These are phyloP conservation scores for Phytophthora aleatoria DNA, from an alignment of 352 stramenopile species.

Conservation along the genomic window DNA sequence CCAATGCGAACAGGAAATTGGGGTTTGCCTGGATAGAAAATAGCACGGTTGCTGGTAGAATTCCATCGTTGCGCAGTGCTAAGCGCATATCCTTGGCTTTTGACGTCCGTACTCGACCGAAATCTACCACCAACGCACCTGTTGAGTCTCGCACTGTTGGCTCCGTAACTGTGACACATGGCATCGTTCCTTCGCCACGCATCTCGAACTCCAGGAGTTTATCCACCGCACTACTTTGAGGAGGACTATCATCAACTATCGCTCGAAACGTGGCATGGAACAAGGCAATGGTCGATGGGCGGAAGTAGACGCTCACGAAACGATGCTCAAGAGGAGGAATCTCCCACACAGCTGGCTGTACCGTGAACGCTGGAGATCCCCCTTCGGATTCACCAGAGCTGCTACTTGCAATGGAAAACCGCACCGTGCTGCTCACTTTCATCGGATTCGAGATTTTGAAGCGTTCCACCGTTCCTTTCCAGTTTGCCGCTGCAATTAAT, in stretches of 20 bases:
- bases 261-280: slow-evolving; percentile 87
- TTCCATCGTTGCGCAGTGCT: slow-evolving; percentile 90
- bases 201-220: slow-evolving; percentile 89
- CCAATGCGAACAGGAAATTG: slow-evolving; percentile 75
- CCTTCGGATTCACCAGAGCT: slow-evolving; percentile 24
- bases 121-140: slow-evolving; percentile 78
- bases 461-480: slow-evolving; percentile 86
- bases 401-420: slow-evolving; percentile 73
- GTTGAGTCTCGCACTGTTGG: slow-evolving; percentile 66
- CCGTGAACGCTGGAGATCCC: slow-evolving; percentile 67
- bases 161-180: slow-evolving; percentile 90
- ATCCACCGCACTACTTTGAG: slow-evolving; percentile 29
- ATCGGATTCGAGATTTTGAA: slow-evolving; percentile 96
- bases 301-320: slow-evolving; percentile 95
- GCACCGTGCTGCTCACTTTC: slow-evolving; percentile 91
- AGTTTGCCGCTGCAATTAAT: slow-evolving; percentile 65
- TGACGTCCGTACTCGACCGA: slow-evolving; percentile 74
- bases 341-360: slow-evolving; percentile 91
- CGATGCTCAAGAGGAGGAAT: slow-evolving; percentile 94
- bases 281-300: slow-evolving; percentile 82
- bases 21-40: slow-evolving; percentile 86
- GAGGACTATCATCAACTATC: slow-evolving; percentile 78
- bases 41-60: slow-evolving; percentile 90
- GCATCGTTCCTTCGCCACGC: slow-evolving; percentile 92
- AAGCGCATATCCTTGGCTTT: slow-evolving; percentile 75